Conservation (phyloP, 2,329 filamentous ascomycete genomes). For the Cercospora zeae-maydis region DNA sequence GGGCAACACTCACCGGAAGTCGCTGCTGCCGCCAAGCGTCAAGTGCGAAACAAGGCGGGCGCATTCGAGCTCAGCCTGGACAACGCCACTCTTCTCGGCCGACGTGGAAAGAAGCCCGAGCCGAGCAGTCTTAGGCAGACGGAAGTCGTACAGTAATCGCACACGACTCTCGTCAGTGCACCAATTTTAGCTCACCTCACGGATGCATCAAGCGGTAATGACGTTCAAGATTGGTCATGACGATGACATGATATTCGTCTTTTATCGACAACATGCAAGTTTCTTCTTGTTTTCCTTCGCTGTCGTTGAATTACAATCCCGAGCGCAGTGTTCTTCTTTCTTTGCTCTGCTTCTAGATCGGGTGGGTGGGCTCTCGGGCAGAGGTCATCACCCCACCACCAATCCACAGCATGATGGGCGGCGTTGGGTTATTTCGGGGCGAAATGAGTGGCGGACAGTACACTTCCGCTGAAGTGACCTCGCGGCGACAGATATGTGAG, state of each 20-base stretch:
- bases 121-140: constrained; percentile 47
- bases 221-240: background rate
- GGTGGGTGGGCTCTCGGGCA: background rate
- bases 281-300: background rate
- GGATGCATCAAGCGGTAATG: background rate
- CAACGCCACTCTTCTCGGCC: constrained; percentile 81
- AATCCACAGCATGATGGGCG: background rate
- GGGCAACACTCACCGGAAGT: constrained; percentile 84
- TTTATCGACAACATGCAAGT: background rate
- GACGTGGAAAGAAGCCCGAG: constrained; percentile 54
- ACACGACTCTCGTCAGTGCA: background rate
- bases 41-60: constrained; percentile 68
- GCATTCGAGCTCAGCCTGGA: constrained; percentile 90
- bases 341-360: background rate
- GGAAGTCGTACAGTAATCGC: constrained; percentile 25
- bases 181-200: background rate
- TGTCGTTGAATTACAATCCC: background rate
- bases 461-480: background rate
- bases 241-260: background rate
- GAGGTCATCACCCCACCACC: background rate
- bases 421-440: background rate
- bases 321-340: background rate
- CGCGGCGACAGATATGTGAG: background rate
- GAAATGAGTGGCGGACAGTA: background rate
- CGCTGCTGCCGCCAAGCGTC: constrained; percentile 76